Percentiles rank a stretch among this genome's conserved stretches.
Conservation (phyloP, 768 basidiomycete genomes). For the Tulasnella sp. region DNA sequence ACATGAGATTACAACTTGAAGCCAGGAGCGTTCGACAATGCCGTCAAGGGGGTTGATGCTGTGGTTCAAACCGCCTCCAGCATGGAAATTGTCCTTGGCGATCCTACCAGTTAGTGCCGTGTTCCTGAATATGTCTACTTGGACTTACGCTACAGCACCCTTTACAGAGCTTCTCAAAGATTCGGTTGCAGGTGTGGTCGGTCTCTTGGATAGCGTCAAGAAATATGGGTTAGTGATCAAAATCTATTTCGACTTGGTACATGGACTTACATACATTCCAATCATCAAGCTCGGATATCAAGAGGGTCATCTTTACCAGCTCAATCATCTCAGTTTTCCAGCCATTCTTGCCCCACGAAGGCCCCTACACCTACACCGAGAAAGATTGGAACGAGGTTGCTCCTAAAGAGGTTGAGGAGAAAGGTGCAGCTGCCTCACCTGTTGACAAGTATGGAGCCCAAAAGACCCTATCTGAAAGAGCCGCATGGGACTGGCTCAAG, state of each 20-base stretch:
- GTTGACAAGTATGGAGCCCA: slow-evolving; percentile 20
- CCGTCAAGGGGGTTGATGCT: slow-evolving; percentile 18
- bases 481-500: slow-evolving; percentile 12
- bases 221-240: slow-evolving; percentile 23
- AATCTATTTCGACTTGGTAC: background rate
- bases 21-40: slow-evolving; percentile 16
- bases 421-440: slow-evolving; percentile 18
- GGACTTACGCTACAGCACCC: background rate
- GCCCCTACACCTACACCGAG: slow-evolving; percentile 23
- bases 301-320: slow-evolving; percentile 29
- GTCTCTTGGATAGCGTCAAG: slow-evolving; percentile 23
- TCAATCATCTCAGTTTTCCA: slow-evolving; percentile 20
- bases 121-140: background rate
- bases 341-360: slow-evolving; percentile 14
- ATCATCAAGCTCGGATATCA: slow-evolving; percentile 15
- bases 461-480: slow-evolving; percentile 16
- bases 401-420: slow-evolving; percentile 18
- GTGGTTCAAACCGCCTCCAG: slow-evolving; percentile 19
- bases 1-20: background rate
- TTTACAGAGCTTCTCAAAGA: slow-evolving; percentile 21
- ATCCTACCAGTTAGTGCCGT: background rate
- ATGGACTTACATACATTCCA: background rate
- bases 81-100: slow-evolving; percentile 1
- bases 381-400: slow-evolving; percentile 22
- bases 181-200: slow-evolving; percentile 27